Evolutionary conservation across 371 early-diverging fungal species (phyloP), one percentile per base, ranked within the genome.

Genomic region (Nematocida homosporus): DNA sequence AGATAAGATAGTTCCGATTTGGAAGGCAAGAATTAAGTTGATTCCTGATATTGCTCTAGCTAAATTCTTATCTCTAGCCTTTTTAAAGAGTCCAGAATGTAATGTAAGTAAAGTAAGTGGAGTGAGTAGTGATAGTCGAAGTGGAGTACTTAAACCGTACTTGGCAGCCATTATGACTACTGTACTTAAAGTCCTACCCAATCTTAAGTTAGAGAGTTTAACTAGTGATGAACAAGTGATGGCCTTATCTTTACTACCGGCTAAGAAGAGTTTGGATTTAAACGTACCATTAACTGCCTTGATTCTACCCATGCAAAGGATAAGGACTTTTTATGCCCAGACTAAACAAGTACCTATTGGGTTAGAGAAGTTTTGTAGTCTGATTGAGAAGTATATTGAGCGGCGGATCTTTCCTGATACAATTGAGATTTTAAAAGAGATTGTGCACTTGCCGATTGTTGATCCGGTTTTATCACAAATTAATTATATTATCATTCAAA

Each of bases 381-480:
- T 68, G 3, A 59, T 68, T 35, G 69, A 68, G n/a, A 56, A 42
- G 23, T 56, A 25, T 51, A 68, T 68, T 10, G 51, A 42, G 13
- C 18, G 29, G 13, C 37, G 30, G 6, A 41, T 47, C 23, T 40
- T 47, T 13, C 27, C 38, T 6, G 44, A 59, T 18, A 60, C 47
- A n/a, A 18, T 68, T 20, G 5, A 30, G 16, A 13, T 68, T 48
- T 38, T 57, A 8, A 48, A 59, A 25, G 60, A 38, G 37, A 6
- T 68, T 18, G 47, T 68, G 41, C 10, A 47, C 16, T 16, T 68
- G 8, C 69, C 69, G 1, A 30, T 68, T 23, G 30, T 37, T 25
- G 69, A 68, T 37, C 27, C 60, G 10, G 42, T 68, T 18, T 40
- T 68, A 3, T 68, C 69, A 8, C 69, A 68, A 42, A 34, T 68